Percentiles rank a stretch among this genome's conserved stretches.
Evolutionary conservation across 768 basidiomycete genomes (phyloP).

Genomic region (Agrocybe praecox): DNA sequence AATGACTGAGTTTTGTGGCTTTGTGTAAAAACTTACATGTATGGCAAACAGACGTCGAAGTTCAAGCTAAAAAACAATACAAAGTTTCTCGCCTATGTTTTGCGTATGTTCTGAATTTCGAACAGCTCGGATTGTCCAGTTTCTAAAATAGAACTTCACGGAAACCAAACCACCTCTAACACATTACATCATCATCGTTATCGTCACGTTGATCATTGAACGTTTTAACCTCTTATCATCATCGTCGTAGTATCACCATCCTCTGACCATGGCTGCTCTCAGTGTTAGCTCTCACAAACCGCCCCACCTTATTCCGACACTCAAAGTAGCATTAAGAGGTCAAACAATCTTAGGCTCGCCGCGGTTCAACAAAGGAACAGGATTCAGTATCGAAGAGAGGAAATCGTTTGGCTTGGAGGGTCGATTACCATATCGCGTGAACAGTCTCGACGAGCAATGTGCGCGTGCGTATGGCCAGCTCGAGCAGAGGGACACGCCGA

Average conservation of each 20-base stretch:
- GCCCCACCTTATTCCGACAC: constrained; percentile 16
- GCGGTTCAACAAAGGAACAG: constrained; percentile 80
- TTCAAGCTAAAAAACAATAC: too few relatives aligned
- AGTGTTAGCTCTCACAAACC: constrained; percentile 22
- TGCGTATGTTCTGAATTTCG: too few relatives aligned
- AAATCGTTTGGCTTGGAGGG: constrained; percentile 64
- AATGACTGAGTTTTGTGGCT: too few relatives aligned
- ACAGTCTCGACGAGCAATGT: constrained; percentile 77
- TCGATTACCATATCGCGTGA: constrained; percentile 51
- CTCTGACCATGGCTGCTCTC: constrained; percentile 15
- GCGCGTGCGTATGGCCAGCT: constrained; percentile 73
- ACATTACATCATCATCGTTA: too few relatives aligned
- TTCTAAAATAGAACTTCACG: too few relatives aligned
- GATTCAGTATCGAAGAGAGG: constrained; percentile 70
- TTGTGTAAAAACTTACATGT: too few relatives aligned
- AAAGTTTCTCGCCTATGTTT: too few relatives aligned
- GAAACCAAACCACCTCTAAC: too few relatives aligned
- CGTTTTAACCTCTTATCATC: too few relatives aligned
- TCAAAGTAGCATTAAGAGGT: constrained; percentile 60
- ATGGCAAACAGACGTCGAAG: too few relatives aligned
- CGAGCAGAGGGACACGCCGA: constrained; percentile 28
- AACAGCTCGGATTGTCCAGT: too few relatives aligned
- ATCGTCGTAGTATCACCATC: too few relatives aligned
- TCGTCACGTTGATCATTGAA: neutral
- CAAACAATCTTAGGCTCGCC: constrained; percentile 64